phyloP scores from a whole-genome alignment of 2,329 filamentous ascomycete species.

The Aureobasidium sp. region DNA sequence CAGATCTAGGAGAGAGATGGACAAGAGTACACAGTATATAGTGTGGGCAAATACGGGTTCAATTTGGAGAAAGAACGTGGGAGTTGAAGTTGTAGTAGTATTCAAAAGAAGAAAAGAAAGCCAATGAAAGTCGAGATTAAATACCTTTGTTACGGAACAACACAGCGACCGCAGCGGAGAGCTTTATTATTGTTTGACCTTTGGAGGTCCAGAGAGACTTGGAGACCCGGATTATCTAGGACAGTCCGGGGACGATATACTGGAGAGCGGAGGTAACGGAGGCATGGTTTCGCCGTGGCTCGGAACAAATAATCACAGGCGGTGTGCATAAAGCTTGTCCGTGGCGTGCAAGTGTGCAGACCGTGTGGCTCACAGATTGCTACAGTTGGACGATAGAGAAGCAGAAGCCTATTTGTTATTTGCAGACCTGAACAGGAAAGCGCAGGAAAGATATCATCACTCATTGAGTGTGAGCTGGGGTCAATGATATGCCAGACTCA shows the following conservation, averaged over 20 bases:
- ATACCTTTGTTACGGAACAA: conserved; percentile 13
- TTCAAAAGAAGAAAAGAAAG: conserved; percentile 4
- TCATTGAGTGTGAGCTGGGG: neutral
- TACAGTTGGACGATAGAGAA: neutral
- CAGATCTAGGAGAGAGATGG: neutral
- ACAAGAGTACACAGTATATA: neutral
- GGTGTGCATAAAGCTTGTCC: conserved; percentile 2
- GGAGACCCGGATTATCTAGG: conserved; percentile 8
- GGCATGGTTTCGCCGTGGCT: conserved; percentile 14
- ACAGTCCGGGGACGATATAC: neutral
- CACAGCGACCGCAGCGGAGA: conserved; percentile 7
- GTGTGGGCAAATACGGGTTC: neutral
- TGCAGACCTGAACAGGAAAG: neutral
- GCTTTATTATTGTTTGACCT: conserved; percentile 14
- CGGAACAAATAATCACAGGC: conserved; percentile 2
- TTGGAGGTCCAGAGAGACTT: neutral
- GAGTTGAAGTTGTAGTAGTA: neutral
- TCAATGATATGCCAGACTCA: neutral
- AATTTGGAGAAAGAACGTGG: neutral
- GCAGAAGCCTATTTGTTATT: neutral
- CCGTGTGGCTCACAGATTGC: conserved; percentile 9
- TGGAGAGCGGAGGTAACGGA: conserved; percentile 13
- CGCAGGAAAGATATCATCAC: neutral
- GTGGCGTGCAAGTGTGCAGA: neutral
- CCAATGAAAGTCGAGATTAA: neutral